phyloP scores from a whole-genome alignment of 2,329 filamentous ascomycete genomes.

The Corinectria fuckeliana region DNA sequence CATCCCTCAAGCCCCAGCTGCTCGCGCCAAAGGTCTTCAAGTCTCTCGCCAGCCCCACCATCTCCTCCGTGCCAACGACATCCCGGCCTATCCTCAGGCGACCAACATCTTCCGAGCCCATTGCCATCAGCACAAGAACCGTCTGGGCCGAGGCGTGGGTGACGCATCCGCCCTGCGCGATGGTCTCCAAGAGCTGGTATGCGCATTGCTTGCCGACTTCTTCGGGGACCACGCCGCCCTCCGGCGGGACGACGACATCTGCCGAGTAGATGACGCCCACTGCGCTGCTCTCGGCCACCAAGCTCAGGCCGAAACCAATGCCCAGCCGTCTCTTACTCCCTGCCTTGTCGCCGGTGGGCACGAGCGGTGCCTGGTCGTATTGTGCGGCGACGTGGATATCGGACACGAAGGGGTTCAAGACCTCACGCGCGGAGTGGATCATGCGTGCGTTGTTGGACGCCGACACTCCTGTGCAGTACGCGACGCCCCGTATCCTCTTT shows the following conservation, averaged over 20 bases:
- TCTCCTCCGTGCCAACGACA: conserved; percentile 80
- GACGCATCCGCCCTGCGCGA: conserved; percentile 83
- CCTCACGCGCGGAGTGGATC: conserved; percentile 87
- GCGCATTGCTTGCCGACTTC: conserved; percentile 90
- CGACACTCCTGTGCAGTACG: conserved; percentile 90
- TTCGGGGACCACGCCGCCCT: conserved; percentile 84
- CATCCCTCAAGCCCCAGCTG: conserved; percentile 87
- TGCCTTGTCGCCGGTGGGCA: conserved; percentile 59
- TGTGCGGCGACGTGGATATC: conserved; percentile 91
- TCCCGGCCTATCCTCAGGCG: conserved; percentile 82
- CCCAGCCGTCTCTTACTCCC: conserved; percentile 71
- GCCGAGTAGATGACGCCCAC: conserved; percentile 84
- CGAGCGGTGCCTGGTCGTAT: conserved; percentile 71
- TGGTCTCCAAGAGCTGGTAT: conserved; percentile 84
- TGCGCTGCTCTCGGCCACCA: conserved; percentile 91
- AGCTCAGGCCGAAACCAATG: conserved; percentile 87
- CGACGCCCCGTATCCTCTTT: conserved; percentile 88
- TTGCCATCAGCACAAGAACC: conserved; percentile 90
- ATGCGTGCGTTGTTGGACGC: conserved; percentile 93
- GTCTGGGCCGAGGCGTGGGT: conserved; percentile 74
- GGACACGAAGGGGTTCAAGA: conserved; percentile 83
- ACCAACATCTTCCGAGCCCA: conserved; percentile 96
- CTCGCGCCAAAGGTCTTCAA: conserved; percentile 87
- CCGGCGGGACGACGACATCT: conserved; percentile 76
- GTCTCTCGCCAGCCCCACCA: conserved; percentile 83